Evolutionary conservation across 1,139 yeast genomes (phyloP).

Genomic region (Lodderomyces pseudojiufengensis): DNA sequence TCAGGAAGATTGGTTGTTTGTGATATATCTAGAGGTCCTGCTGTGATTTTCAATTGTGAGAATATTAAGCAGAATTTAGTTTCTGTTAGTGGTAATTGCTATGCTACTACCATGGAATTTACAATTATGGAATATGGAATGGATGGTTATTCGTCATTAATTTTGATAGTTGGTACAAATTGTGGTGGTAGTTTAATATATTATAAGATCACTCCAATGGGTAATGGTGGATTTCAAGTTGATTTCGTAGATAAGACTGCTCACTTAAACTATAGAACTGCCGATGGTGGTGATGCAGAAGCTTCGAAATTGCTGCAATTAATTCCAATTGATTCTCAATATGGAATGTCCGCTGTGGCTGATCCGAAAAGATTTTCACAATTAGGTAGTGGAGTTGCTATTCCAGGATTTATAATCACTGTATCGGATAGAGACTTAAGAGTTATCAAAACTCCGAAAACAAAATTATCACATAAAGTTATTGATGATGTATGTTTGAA

Average conservation of each 20-base stretch:
- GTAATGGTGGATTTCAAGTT: conserved; percentile 66
- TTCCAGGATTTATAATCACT: conserved; percentile 61
- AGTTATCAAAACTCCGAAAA: conserved; percentile 57
- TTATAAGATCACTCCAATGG: conserved; percentile 65
- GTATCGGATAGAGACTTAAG: conserved; percentile 63
- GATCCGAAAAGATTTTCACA: conserved; percentile 54
- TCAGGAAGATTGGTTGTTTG: conserved; percentile 73
- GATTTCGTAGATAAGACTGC: conserved; percentile 49
- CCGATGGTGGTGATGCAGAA: conserved; percentile 31
- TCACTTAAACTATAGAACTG: conserved; percentile 35
- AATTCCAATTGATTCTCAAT: conserved; percentile 53
- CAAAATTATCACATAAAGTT: conserved; percentile 61
- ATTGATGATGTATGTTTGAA: conserved; percentile 61
- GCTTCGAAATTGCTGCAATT: conserved; percentile 52
- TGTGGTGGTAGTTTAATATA: conserved; percentile 66
- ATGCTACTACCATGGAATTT: conserved; percentile 65
- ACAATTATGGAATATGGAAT: conserved; percentile 67
- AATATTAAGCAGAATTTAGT: conserved; percentile 39
- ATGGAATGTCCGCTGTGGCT: conserved; percentile 67
- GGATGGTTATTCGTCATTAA: conserved; percentile 65
- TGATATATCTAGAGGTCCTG: conserved; percentile 80
- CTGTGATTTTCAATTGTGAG: conserved; percentile 58
- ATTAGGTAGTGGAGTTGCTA: conserved; percentile 57
- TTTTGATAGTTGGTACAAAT: conserved; percentile 75
- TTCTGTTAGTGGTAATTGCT: conserved; percentile 30